Evolutionary conservation across 2,329 filamentous ascomycete species (phyloP).

Genomic region (Ceratocystis huliohia): DNA sequence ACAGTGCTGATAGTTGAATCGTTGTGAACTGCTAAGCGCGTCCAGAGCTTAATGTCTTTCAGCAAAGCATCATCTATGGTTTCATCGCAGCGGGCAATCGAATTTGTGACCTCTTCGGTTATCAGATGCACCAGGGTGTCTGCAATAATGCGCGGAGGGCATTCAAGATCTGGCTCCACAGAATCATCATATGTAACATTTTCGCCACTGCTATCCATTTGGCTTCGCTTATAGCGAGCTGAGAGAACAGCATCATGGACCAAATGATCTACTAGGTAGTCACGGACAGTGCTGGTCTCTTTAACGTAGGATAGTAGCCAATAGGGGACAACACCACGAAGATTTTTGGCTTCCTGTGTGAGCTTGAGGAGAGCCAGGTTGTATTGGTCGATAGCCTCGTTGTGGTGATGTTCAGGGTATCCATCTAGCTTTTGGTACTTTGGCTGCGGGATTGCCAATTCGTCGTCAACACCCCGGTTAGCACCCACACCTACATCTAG

Average conservation of each 20-base stretch:
- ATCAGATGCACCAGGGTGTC: not conserved
- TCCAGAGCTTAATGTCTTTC: slow-evolving; percentile 3
- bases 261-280: not conserved
- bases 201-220: not conserved
- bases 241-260: not conserved
- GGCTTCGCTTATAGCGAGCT: not conserved
- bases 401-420: not conserved
- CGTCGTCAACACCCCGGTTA: not conserved
- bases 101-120: not conserved
- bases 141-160: not conserved
- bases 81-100: not conserved
- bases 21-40: slow-evolving; percentile 7
- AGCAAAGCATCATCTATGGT: no score
- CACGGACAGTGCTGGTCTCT: not conserved
- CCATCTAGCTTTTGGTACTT: not conserved
- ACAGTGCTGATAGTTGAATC: slow-evolving; percentile 2
- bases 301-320: slow-evolving; percentile 7
- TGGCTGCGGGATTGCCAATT: not conserved
- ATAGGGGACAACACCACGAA: not conserved
- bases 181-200: not conserved
- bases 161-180: not conserved
- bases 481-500: not conserved
- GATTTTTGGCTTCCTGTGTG: not conserved
- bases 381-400: not conserved
- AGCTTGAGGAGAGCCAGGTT: not conserved